phyloP scores from a whole-genome alignment of 2,329 filamentous ascomycete species.

The Penicillium sp. region DNA sequence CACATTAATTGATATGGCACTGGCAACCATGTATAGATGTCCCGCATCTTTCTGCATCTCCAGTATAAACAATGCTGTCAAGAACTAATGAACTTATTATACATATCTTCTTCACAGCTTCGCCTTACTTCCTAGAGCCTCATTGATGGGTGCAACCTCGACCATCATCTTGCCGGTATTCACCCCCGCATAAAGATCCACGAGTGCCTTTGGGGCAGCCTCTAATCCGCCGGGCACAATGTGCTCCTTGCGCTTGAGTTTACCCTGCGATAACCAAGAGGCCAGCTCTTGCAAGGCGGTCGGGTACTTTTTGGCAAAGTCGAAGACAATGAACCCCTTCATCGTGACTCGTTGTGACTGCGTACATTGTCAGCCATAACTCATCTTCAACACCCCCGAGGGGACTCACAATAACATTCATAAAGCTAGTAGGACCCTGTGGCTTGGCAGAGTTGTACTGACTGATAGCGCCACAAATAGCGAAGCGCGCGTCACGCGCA shows the following conservation, averaged over 20 bases:
- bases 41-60: not conserved
- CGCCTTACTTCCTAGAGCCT: conserved; percentile 33
- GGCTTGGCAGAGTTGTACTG: conserved; percentile 59
- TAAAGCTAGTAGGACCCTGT: conserved; percentile 51
- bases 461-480: conserved; percentile 66
- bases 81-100: not conserved
- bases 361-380: conserved; percentile 12
- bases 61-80: not conserved
- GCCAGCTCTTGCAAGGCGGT: conserved; percentile 57
- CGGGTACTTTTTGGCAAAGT: conserved; percentile 56
- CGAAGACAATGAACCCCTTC: conserved; percentile 69
- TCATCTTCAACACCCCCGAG: not conserved
- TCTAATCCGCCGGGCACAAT: conserved; percentile 64
- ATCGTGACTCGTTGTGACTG: conserved; percentile 46
- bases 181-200: conserved; percentile 60
- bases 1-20: not conserved
- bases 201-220: conserved; percentile 58
- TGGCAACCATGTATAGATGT: not conserved
- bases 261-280: conserved; percentile 66
- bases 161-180: conserved; percentile 64
- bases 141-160: conserved; percentile 37
- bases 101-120: conserved; percentile 34
- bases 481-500: conserved; percentile 58
- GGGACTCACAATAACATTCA: conserved; percentile 37
- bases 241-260: conserved; percentile 65